phyloP scores from a whole-genome alignment of 129 eudicot species.

The Sambucus nigra region DNA sequence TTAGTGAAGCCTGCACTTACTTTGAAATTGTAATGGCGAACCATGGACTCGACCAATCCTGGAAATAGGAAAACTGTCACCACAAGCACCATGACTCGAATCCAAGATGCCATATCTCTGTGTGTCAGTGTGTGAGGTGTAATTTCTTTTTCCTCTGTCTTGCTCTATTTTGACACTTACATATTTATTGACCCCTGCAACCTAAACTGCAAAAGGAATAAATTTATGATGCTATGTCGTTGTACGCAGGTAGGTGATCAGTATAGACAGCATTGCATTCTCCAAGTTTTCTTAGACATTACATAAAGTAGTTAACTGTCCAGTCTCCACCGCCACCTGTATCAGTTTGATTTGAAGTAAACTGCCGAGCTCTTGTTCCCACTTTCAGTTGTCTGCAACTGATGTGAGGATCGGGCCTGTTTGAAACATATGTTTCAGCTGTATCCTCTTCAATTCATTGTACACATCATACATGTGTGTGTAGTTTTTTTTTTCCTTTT shows the following conservation, averaged over 20 bases:
- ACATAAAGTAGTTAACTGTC: conserved; percentile 30
- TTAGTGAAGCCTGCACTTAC: conserved; percentile 22
- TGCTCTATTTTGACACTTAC: not conserved
- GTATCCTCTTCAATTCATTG: not conserved
- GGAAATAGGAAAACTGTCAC: conserved; percentile 31
- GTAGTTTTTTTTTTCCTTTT: no score
- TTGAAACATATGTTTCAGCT: conserved; percentile 34
- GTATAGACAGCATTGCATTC: conserved; percentile 3
- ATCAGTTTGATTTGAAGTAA: conserved; percentile 16
- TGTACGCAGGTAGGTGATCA: conserved; percentile 20
- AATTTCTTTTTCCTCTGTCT: not conserved
- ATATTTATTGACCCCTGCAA: conserved; percentile 11
- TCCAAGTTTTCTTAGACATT: conserved; percentile 39
- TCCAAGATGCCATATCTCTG: conserved; percentile 32
- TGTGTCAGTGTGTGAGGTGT: not conserved
- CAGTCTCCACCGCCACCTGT: not conserved
- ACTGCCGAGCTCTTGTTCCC: not conserved
- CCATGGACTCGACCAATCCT: conserved; percentile 25
- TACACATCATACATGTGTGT: not conserved
- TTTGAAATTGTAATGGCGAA: conserved; percentile 54
- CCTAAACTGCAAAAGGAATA: not conserved
- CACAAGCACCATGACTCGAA: conserved; percentile 16
- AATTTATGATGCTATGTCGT: conserved; percentile 41
- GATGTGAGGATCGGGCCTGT: conserved; percentile 16
- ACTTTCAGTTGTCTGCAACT: conserved; percentile 19